These are phyloP conservation scores for Pestalotiopsis sp. DNA, from an alignment of 2,329 filamentous ascomycete species.

Conservation along the genomic window DNA sequence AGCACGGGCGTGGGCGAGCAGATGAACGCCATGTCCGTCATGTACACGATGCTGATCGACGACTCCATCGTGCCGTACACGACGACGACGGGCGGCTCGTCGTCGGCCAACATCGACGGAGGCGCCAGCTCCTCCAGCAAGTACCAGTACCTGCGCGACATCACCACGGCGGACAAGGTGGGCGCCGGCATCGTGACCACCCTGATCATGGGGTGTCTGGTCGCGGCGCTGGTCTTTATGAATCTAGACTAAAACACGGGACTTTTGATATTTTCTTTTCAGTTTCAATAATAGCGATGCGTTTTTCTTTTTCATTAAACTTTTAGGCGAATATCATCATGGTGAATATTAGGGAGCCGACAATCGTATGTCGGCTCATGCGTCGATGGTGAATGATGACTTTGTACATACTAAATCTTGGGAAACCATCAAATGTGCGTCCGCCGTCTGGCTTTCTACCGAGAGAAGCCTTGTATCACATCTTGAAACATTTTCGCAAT, in stretches of 20 bases:
- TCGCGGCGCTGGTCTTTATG: conserved; percentile 5
- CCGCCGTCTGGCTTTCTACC: not conserved
- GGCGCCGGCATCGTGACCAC: conserved; percentile 30
- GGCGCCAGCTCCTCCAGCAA: conserved; percentile 24
- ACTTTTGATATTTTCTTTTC: not conserved
- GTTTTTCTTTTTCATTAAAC: not conserved
- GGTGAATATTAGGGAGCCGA: not conserved
- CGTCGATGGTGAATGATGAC: no score
- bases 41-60: conserved; percentile 46
- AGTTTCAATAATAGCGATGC: not conserved
- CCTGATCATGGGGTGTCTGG: conserved; percentile 16
- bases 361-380: no score
- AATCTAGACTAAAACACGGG: conserved; percentile 1
- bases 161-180: conserved; percentile 31
- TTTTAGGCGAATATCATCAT: not conserved
- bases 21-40: conserved; percentile 54
- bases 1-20: conserved; percentile 57
- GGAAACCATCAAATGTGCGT: not conserved
- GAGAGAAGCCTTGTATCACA: not conserved
- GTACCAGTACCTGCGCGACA: conserved; percentile 21
- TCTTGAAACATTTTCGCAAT: not conserved
- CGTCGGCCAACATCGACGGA: conserved; percentile 26
- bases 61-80: conserved; percentile 20
- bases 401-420: not conserved
- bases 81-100: conserved; percentile 27